A percentile compares a stretch with the other conserved stretches of the same genome.
Conservation (phyloP, 1,284 basidiomycete genomes). For the Tylopilus sp. region DNA sequence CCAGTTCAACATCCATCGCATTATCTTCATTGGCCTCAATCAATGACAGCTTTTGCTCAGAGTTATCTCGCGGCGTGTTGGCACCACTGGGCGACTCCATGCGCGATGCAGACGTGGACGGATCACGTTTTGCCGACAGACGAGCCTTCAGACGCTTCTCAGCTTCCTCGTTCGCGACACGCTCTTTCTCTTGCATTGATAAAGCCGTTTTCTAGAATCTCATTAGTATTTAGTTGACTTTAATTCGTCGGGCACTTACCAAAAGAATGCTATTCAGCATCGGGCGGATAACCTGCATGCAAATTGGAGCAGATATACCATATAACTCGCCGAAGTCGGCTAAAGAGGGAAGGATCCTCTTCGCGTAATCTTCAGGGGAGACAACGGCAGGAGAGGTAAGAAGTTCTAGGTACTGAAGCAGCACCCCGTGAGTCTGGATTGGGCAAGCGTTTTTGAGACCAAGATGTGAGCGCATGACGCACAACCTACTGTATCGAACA, state of each 20-base stretch:
- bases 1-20: constrained; percentile 47
- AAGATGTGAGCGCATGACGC: constrained; percentile 18
- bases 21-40: constrained; percentile 45
- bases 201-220: constrained; percentile 48
- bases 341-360: constrained; percentile 65
- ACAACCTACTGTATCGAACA: constrained; percentile 76
- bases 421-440: constrained; percentile 66
- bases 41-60: constrained; percentile 33
- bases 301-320: constrained; percentile 75
- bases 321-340: constrained; percentile 67
- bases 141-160: constrained; percentile 74
- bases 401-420: constrained; percentile 72
- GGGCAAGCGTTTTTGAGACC: constrained; percentile 17
- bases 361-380: constrained; percentile 56
- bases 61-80: constrained; percentile 33
- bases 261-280: constrained; percentile 63
- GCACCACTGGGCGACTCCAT: constrained; percentile 55
- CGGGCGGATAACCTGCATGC: constrained; percentile 88
- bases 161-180: constrained; percentile 61
- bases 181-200: constrained; percentile 59
- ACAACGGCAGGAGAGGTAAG: constrained; percentile 61
- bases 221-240: constrained; percentile 11
- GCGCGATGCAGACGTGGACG: constrained; percentile 49
- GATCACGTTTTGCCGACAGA: constrained; percentile 69
- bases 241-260: constrained; percentile 38